phyloP scores from a whole-genome alignment of 805 yeast species.

The Blastobotrys mokoenaii region DNA sequence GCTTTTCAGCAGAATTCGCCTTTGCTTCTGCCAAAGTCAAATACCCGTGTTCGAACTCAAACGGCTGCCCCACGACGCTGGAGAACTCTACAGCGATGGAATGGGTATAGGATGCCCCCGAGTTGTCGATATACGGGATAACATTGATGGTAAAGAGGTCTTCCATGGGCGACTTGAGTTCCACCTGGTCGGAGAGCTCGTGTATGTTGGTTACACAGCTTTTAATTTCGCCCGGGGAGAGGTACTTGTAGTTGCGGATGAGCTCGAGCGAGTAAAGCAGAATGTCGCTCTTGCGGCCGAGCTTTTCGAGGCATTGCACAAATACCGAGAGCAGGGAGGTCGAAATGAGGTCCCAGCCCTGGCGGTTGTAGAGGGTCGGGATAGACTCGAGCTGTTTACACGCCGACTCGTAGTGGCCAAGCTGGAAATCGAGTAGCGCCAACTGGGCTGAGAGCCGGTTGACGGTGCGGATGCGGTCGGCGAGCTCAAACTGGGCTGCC shows the following conservation, averaged over 20 bases:
- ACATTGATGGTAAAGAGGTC: slow-evolving; percentile 32
- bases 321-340: slow-evolving; percentile 56
- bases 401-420: slow-evolving; percentile 50
- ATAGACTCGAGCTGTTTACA: slow-evolving; percentile 57
- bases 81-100: slow-evolving; percentile 6
- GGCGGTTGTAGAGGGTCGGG: slow-evolving; percentile 54
- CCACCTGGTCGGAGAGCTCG: slow-evolving; percentile 14
- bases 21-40: slow-evolving; percentile 2
- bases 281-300: slow-evolving; percentile 18
- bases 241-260: slow-evolving; percentile 17
- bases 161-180: slow-evolving; percentile 26
- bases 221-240: slow-evolving; percentile 15
- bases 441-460: slow-evolving; percentile 72
- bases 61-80: slow-evolving; percentile 2
- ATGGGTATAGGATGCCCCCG: slow-evolving; percentile 1
- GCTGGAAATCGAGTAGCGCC: slow-evolving; percentile 58
- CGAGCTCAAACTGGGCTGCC: slow-evolving; percentile 42
- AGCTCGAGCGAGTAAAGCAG: slow-evolving; percentile 25
- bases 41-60: slow-evolving; percentile 8
- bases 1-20: slow-evolving; percentile 4
- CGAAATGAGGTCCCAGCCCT: slow-evolving; percentile 73
- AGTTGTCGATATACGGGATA: slow-evolving; percentile 25
- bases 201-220: slow-evolving; percentile 17
- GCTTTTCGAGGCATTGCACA: slow-evolving; percentile 48
- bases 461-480: slow-evolving; percentile 54